Conservation (phyloP, 1,139 yeast genomes). For the Yamadazyma dendronema region DNA sequence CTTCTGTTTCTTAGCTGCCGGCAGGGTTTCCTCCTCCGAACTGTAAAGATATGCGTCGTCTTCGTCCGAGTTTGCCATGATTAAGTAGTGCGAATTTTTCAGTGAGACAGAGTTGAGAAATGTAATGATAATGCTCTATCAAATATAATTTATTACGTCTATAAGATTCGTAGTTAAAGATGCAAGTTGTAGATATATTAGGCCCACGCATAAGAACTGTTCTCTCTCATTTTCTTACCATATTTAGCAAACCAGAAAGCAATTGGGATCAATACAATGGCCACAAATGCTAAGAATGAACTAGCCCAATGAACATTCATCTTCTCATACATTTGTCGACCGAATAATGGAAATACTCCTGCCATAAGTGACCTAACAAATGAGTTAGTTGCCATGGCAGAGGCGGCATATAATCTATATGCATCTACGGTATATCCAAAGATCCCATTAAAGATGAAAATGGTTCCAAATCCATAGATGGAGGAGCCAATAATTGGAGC, state of each 20-base stretch:
- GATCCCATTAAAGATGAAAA: constrained; percentile 39
- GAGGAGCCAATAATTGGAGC: constrained; percentile 39
- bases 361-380: constrained; percentile 38
- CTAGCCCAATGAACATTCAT: constrained; percentile 44
- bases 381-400: constrained; percentile 42
- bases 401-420: constrained; percentile 39
- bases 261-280: constrained; percentile 32
- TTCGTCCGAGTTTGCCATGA: constrained; percentile 49
- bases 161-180: too few species aligned
- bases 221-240: constrained; percentile 30
- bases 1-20: constrained; percentile 21
- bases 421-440: constrained; percentile 42
- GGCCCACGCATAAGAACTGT: constrained; percentile 26
- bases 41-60: constrained; percentile 89
- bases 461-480: constrained; percentile 36
- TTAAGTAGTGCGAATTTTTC: constrained; percentile 3
- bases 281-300: constrained; percentile 34
- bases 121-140: too few species aligned
- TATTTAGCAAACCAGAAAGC: constrained; percentile 36
- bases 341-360: constrained; percentile 40
- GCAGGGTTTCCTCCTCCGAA: constrained; percentile 50
- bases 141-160: too few species aligned
- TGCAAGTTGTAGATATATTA: too few species aligned
- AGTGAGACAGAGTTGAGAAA: too few species aligned
- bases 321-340: constrained; percentile 33